phyloP scores from a whole-genome alignment of 2,329 filamentous ascomycete species.

The Coniochaeta sp. region DNA sequence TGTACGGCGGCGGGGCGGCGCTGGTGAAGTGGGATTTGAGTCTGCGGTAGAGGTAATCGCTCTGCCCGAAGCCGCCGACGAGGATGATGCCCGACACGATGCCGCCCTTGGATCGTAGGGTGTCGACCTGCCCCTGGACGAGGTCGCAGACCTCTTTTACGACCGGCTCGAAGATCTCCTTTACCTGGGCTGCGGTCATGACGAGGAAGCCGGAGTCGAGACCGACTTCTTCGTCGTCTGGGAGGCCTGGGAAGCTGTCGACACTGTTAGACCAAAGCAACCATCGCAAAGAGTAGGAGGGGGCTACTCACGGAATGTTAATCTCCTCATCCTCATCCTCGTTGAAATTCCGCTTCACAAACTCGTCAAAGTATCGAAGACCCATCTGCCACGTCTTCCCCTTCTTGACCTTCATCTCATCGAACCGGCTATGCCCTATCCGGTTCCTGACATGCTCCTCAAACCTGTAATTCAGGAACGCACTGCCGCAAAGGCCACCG shows the following conservation, averaged over 20 bases:
- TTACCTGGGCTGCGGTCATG: slow-evolving; percentile 62
- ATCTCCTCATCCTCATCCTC: slow-evolving; percentile 71
- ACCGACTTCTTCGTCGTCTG: slow-evolving; percentile 68
- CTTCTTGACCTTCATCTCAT: slow-evolving; percentile 71
- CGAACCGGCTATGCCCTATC: slow-evolving; percentile 59
- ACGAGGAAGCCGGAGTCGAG: slow-evolving; percentile 71
- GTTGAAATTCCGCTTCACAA: slow-evolving; percentile 78
- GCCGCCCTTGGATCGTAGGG: slow-evolving; percentile 52
- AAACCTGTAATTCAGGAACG: slow-evolving; percentile 74
- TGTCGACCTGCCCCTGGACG: slow-evolving; percentile 59
- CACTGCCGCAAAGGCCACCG: slow-evolving; percentile 69
- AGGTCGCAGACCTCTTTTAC: slow-evolving; percentile 63
- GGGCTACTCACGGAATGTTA: slow-evolving; percentile 56
- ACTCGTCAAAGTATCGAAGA: slow-evolving; percentile 73
- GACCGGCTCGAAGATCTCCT: slow-evolving; percentile 69
- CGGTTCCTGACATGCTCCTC: slow-evolving; percentile 66
- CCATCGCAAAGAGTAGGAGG: background rate
- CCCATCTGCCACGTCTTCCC: slow-evolving; percentile 75
- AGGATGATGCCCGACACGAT: slow-evolving; percentile 68
- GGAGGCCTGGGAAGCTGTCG: slow-evolving; percentile 59
- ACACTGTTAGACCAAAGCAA: slow-evolving; percentile 9
- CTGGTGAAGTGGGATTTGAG: slow-evolving; percentile 62
- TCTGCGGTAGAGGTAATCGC: slow-evolving; percentile 64
- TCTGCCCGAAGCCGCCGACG: slow-evolving; percentile 76
- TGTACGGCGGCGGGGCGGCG: slow-evolving; percentile 54